Conservation (phyloP, 192 early-diverging fungal genomes). For the Podochytrium sp. region DNA sequence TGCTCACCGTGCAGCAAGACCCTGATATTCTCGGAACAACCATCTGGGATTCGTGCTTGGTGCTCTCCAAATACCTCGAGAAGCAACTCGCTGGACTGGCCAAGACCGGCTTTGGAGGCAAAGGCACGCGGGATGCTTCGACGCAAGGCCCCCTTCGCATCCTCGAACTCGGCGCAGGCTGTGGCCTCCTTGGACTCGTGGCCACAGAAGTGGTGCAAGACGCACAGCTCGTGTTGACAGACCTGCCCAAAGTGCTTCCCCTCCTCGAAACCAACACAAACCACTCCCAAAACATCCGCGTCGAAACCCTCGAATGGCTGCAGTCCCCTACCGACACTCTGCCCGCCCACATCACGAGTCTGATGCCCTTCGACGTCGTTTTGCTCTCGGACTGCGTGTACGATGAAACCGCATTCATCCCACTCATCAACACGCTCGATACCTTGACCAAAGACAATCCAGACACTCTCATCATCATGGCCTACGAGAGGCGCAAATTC, state of each 20-base stretch:
- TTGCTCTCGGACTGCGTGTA: slow-evolving; percentile 39
- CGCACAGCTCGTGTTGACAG: slow-evolving; percentile 50
- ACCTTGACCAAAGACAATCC: slow-evolving; percentile 26
- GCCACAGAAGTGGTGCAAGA: slow-evolving; percentile 6
- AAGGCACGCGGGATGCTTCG: neutral
- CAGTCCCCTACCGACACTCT: neutral
- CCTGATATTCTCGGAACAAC: slow-evolving; percentile 36
- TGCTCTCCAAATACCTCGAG: slow-evolving; percentile 48
- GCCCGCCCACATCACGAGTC: neutral
- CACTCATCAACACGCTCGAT: slow-evolving; percentile 34
- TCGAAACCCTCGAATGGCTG: neutral
- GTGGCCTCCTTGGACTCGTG: slow-evolving; percentile 59
- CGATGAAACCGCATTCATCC: slow-evolving; percentile 32
- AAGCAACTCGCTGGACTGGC: slow-evolving; percentile 8
- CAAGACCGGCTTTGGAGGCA: neutral
- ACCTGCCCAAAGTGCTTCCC: slow-evolving; percentile 46
- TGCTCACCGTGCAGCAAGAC: slow-evolving; percentile 7
- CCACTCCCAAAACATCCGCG: neutral
- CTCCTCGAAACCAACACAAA: slow-evolving; percentile 34
- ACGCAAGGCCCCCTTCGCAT: slow-evolving; percentile 18
- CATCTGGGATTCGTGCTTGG: slow-evolving; percentile 48
- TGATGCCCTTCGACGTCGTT: neutral
- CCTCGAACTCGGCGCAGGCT: slow-evolving; percentile 64
- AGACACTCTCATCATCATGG: slow-evolving; percentile 35
- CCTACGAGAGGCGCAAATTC: slow-evolving; percentile 51